Evolutionary conservation across 208 protist species (phyloP).

Genomic region (Spongospora subterranea): DNA sequence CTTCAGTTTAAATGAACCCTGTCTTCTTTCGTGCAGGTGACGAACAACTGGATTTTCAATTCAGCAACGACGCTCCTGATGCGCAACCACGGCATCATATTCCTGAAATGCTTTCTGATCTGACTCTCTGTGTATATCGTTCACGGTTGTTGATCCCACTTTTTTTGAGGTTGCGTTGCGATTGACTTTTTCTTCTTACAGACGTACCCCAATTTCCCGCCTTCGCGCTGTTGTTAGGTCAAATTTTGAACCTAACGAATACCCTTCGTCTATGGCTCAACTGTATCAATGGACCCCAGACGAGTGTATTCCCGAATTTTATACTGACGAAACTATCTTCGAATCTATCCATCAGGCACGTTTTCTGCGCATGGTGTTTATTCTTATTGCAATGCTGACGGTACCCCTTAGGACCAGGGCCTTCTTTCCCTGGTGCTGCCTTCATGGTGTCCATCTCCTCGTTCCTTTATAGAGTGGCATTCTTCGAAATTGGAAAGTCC

Average conservation of each 20-base stretch:
- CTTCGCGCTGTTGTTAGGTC: neutral
- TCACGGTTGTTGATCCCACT: neutral
- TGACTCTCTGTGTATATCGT: constrained; percentile 42
- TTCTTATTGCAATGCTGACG: neutral
- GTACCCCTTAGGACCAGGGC: neutral
- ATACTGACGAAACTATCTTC: neutral
- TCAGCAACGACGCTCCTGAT: neutral
- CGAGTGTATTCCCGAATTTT: constrained; percentile 53
- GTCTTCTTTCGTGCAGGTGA: constrained; percentile 7
- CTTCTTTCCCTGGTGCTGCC: neutral
- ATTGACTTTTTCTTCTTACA: neutral
- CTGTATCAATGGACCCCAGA: constrained; percentile 51
- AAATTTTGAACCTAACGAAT: constrained; percentile 52
- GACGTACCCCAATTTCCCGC: neutral
- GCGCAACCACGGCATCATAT: constrained; percentile 5
- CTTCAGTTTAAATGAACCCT: too few relatives aligned
- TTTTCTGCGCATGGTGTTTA: neutral
- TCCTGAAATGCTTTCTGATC: constrained; percentile 42
- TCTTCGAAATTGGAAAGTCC: neutral
- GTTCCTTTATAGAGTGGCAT: constrained; percentile 11
- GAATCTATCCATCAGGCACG: constrained; percentile 3
- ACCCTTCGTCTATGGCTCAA: constrained; percentile 2
- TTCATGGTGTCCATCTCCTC: neutral
- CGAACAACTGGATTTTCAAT: constrained; percentile 45
- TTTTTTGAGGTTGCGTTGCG: neutral